A percentile compares a stretch with the other conserved stretches of the same genome.
Conservation (phyloP, 306 rosid species). For the Prosopis cineraria region DNA sequence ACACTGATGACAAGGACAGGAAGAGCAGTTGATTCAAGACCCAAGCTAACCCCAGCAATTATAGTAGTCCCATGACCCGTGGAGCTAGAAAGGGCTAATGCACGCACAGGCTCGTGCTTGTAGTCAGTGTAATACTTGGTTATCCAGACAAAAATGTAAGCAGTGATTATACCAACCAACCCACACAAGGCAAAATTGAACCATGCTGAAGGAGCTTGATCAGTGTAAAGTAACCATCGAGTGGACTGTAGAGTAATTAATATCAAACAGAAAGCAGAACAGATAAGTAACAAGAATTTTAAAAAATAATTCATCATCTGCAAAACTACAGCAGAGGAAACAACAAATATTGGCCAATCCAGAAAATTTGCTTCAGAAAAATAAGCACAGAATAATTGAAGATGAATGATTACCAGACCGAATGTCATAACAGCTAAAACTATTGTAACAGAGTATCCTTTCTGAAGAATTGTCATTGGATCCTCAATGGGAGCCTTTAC, state of each 20-base stretch:
- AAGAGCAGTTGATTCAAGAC: slow-evolving; percentile 97
- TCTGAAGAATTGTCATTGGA: slow-evolving; percentile 95
- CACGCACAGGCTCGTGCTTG: slow-evolving; percentile 97
- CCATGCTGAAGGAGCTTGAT: slow-evolving; percentile 99
- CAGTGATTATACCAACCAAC: slow-evolving; percentile 92
- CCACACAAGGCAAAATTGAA: slow-evolving; percentile 98
- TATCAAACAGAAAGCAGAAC: slow-evolving; percentile 33
- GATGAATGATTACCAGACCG: slow-evolving; percentile 74
- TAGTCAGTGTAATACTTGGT: slow-evolving; percentile 96
- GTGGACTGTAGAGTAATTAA: slow-evolving; percentile 71
- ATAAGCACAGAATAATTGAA: slow-evolving; percentile 30
- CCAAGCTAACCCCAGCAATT: slow-evolving; percentile 98
- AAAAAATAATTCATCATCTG: slow-evolving; percentile 27
- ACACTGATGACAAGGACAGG: slow-evolving; percentile 95
- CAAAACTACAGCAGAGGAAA: slow-evolving; percentile 12
- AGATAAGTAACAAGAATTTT: slow-evolving; percentile 15
- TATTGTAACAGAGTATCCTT: slow-evolving; percentile 90
- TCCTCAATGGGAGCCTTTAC: slow-evolving; percentile 75
- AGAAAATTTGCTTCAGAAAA: slow-evolving; percentile 22
- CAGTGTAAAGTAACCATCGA: slow-evolving; percentile 93
- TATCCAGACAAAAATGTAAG: slow-evolving; percentile 85
- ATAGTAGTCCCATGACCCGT: slow-evolving; percentile 99
- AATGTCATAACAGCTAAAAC: slow-evolving; percentile 89
- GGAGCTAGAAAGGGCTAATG: slow-evolving; percentile 88
- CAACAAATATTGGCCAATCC: slow-evolving; percentile 19